Conservation (phyloP, 2,329 filamentous ascomycete species). For the Thielaviopsis euricoi region DNA sequence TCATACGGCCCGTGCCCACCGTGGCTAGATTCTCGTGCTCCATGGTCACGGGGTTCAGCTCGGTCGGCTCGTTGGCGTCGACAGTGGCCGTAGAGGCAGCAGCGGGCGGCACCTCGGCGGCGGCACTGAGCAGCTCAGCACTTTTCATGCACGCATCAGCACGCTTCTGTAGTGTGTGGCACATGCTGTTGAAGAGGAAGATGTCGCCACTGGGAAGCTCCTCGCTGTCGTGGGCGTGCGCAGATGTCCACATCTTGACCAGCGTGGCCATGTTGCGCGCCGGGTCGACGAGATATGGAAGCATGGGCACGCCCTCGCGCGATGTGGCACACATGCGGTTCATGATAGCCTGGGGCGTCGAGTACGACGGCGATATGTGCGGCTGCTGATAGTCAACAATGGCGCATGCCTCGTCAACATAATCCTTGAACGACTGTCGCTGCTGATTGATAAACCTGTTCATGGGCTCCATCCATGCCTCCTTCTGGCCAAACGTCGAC, state of each 20-base stretch:
- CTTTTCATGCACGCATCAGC: constrained; percentile 34
- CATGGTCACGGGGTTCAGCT: not conserved
- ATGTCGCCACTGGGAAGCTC: constrained; percentile 32
- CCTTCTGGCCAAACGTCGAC: constrained; percentile 81
- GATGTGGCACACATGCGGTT: constrained; percentile 64
- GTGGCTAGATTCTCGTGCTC: not conserved
- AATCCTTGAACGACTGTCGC: constrained; percentile 66
- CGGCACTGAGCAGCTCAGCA: constrained; percentile 27
- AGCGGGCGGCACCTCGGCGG: not conserved
- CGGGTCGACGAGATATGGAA: constrained; percentile 86
- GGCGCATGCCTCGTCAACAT: constrained; percentile 72
- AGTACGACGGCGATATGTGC: constrained; percentile 43
- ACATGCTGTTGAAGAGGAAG: constrained; percentile 35
- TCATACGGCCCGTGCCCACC: constrained; percentile 16
- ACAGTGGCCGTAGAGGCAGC: not conserved
- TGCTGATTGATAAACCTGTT: constrained; percentile 68
- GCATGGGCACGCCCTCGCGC: constrained; percentile 78
- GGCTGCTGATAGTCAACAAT: constrained; percentile 56
- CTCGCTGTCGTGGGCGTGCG: constrained; percentile 21
- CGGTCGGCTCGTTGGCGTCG: not conserved
- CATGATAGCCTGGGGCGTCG: constrained; percentile 80
- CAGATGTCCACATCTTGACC: constrained; percentile 63
- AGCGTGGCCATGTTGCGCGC: constrained; percentile 71
- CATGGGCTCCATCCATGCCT: constrained; percentile 99
- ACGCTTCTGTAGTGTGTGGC: constrained; percentile 31